Percentiles rank a stretch among this genome's conserved stretches.
Conservation (phyloP, 306 rosid genomes). For the Inga leiocalycina region DNA sequence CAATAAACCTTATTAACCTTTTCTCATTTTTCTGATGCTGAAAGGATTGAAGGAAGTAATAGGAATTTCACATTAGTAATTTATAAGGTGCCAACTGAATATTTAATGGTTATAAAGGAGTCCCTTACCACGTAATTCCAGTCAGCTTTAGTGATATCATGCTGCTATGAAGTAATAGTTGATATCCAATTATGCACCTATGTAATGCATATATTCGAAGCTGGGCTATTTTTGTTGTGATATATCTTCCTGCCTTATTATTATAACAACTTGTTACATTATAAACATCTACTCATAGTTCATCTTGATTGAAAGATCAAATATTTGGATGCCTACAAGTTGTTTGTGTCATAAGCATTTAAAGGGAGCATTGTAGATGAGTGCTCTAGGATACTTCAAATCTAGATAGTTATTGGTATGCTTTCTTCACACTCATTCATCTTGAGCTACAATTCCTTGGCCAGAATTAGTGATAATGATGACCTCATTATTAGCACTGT, state of each 20-base stretch:
- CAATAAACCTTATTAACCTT: not conserved
- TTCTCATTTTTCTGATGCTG: not conserved
- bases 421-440: constrained; percentile 35
- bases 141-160: constrained; percentile 6
- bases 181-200: constrained; percentile 5
- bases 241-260: constrained; percentile 22
- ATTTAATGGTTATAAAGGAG: not conserved
- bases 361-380: constrained; percentile 3
- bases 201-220: constrained; percentile 13
- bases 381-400: constrained; percentile 2
- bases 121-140: constrained; percentile 1
- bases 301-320: constrained; percentile 25
- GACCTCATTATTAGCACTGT: constrained; percentile 35
- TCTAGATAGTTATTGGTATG: constrained; percentile 13
- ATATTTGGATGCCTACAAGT: constrained; percentile 23
- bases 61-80: constrained; percentile 3
- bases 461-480: constrained; percentile 33
- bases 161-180: not conserved
- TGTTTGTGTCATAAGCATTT: constrained; percentile 29
- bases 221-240: constrained; percentile 8
- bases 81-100: constrained; percentile 20
- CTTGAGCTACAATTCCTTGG: constrained; percentile 24
- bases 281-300: constrained; percentile 7
- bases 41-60: not conserved
- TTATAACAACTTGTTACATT: constrained; percentile 26